Base-by-base conservation (phyloP, 306 rosid species). In the Carpinus viminea region DNA sequence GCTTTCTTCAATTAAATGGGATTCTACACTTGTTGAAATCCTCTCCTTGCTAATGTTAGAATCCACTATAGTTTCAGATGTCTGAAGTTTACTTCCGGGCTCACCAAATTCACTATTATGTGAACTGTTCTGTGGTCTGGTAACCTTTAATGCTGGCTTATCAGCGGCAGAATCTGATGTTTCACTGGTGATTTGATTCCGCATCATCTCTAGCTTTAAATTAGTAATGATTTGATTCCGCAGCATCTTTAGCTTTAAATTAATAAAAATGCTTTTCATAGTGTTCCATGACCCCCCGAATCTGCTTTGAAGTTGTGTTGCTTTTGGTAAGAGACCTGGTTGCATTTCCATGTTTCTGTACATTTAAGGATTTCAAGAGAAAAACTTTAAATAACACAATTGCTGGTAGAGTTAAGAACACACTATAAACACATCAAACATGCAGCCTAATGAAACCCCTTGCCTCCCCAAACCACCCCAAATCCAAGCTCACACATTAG, bases 31-130 rank as follows among this genome's bases (percentile, higher is more conserved):
- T 46, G 47, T 56, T 74, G 76, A 74, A 59, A 56, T 24, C 68
- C 57, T 38, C 17, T 75, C 76, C 57, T 75, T 70, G 68, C 55
- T 50, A 75, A 72, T 38, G 38, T 43, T 56, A 41, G 76, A 24
- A 20, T 76, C 48, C 4, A 48, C 50, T 46, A 41, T 41, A n/a
- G 56, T 47, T 36, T 59, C 50, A 46, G 54, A 47, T 36, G 31
- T 74, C 51, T 4, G 38, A 69, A 34, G 5, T 11, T 46, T 68
- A 54, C 48, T 26, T 34, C 51, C 21, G 5, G 50, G 59, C 17
- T 45, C 74, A 31, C 55, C 83, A 73, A 28, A 46, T 56, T 28
- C 65, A 46, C 75, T 36, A 57, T 36, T 46, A 18, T 47, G 62
- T 57, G 31, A 75, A 68, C 41, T 48, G 26, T 47, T 50, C 45